Evolutionary conservation across 768 basidiomycete species (phyloP), one percentile per base, ranked within the genome.

Genomic region (Hirschioporus abietinus): DNA sequence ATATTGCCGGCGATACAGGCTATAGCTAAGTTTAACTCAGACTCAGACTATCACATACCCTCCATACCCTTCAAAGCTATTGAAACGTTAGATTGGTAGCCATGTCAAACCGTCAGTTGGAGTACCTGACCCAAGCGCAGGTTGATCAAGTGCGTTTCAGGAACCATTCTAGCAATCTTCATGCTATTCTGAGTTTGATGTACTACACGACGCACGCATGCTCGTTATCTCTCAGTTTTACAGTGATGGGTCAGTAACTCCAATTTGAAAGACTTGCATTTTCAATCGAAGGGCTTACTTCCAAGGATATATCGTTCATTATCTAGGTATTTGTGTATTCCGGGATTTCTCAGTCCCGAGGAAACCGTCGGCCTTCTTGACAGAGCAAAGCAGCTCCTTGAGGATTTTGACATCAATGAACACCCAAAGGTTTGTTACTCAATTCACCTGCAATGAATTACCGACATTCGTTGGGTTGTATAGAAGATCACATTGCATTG

Each of bases 291-390:
- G 0, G 63, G 20, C 58, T 64, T 27, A 66, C 35, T 30, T 30
- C 30, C 8, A 30, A 30, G 20, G 25, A 26, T 15, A 23, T 35
- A n/a, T 26, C 30, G 59, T 62, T 30, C 30, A 64, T 64, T 64
- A 24, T 26, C 26, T 61, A 95, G 95, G 59, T 96, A 96, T 71
- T 83, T 97, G 58, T 77, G 93, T 65, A 72, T 99, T 58, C 90
- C 89, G 0, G 77, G 77, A 15, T 99, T 99, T 77, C 80, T 96
- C 64, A 75, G 78, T 7, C 66, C 72, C n/a, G 80, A 82, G 10
- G 87, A 91, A 57, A 84, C 89, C 0, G 72, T 78, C 12, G 81
- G 80, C 18, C 85, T 99, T 35, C 78, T 96, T 10, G 73, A 71
- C 18, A 87, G 91, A n/a, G 85, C 95, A 1, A 88, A 87, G 69